These are phyloP conservation scores for Cryptosporidium sp. DNA, from an alignment of 169 alveolate genomes.

Conservation along the genomic window DNA sequence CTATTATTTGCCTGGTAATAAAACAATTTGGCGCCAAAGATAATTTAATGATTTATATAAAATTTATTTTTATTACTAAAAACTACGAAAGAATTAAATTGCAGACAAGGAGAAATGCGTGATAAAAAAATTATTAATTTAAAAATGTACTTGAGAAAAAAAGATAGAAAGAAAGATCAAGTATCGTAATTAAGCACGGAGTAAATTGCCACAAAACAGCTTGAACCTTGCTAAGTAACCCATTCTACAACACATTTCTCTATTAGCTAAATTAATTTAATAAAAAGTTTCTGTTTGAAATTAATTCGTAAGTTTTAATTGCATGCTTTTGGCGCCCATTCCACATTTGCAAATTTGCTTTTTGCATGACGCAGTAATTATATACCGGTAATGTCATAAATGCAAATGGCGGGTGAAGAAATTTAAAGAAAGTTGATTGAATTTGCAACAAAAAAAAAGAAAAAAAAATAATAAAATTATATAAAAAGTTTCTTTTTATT, in stretches of 20 bases:
- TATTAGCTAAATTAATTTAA: background rate
- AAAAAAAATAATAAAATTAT: background rate
- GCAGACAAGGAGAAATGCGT: background rate
- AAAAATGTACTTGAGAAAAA: too few relatives aligned
- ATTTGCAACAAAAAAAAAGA: background rate
- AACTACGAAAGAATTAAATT: too few relatives aligned
- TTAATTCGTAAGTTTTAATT: background rate
- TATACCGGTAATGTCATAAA: conserved; percentile 16
- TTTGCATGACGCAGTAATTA: conserved; percentile 20
- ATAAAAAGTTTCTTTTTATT: background rate
- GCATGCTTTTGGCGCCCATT: background rate
- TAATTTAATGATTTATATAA: too few relatives aligned
- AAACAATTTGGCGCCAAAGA: background rate
- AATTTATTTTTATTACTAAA: too few relatives aligned
- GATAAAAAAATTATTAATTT: too few relatives aligned
- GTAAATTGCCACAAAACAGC: background rate
- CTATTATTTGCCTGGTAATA: background rate
- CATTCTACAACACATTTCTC: too few relatives aligned
- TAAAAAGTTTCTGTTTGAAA: too few relatives aligned
- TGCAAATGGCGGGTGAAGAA: conserved; percentile 3
- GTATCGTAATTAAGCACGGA: too few relatives aligned
- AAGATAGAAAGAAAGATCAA: too few relatives aligned
- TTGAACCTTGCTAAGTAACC: too few relatives aligned
- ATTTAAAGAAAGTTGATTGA: background rate
- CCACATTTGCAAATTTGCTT: background rate